Evolutionary conservation across 208 protist genomes (phyloP), one percentile per base, ranked within the genome.

Genomic region (Leishmania aethiopica): DNA sequence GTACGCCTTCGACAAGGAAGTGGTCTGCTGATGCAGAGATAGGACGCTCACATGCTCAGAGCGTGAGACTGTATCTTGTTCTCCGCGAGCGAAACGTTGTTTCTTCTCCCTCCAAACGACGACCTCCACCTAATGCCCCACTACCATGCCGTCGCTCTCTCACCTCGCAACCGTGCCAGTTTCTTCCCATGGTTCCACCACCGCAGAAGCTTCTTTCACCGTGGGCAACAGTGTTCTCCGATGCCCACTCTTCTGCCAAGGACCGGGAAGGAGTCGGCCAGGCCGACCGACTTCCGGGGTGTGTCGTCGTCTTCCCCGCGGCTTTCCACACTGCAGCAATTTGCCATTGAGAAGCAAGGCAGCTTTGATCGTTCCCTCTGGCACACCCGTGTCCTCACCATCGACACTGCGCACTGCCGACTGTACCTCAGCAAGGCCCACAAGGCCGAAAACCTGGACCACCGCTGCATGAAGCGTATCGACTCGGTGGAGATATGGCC

Each of bases 261-360:
- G n/a, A 28, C 60, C 28, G 60, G 28, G n/a, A 13, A 66, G n/a
- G 60, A 32, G n/a, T 0, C 4, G n/a, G n/a, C n/a, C n/a, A 19
- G 10, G 22, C 22, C n/a, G 2, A 37, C 5, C 10, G n/a, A 8
- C n/a, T 37, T 13, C 28, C 22, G 22, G 1, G 17, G 40, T 17
- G 25, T n/a, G 57, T n/a, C 57, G 17, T 1, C 25, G 22, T 28
- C 67, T 4, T 13, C 79, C 42, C 72, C 49, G 47, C 64, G 6
- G 28, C 80, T 59, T 66, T 6, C 8, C 10, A 15, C 8, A 35
- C 25, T 13, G 2, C 59, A 25, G 17, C 80, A 84, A 35, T 84
- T 84, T 51, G 69, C 80, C 10, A 37, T 84, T 0, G 80, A 84
- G 75, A 84, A 84, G 80, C 80, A 84, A 45, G 80, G 80, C n/a